Base-by-base conservation (phyloP, 1,139 yeast genomes). In the Yamadazyma triangularis region DNA sequence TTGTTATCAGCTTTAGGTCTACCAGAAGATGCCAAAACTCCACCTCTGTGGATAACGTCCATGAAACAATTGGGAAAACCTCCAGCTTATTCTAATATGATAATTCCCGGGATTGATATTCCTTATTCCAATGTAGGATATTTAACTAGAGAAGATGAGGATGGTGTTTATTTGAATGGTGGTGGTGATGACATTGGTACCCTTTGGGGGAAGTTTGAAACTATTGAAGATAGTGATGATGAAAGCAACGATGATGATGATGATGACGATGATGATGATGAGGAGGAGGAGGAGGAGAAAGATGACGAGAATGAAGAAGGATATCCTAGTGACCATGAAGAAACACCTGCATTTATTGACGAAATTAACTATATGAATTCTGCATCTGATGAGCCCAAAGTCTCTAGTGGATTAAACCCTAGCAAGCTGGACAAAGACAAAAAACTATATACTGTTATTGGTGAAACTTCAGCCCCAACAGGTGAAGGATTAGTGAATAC, bases 1-100 rank as follows among this genome's bases (percentile, higher is more conserved):
- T 62, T 91, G 15, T 57, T 79, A 24, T 58, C 60, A 5, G 96
- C 96, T 0, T 58, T 91, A 44, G 91, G 87, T 0, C 64, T 89
- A 48, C 70, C 77, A 0, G 73, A 70, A 2, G 75, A 76, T 23
- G 65, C 64, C 16, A 36, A 36, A 8, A 47, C 44, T 5, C 70
- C 82, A 1, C 88, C 93, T 1, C 95, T 96, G 0, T 91, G 97
- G 97, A 68, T 83, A 14, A 54, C 70, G 4, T 71, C 74, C 25
- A 82, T 89, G 88, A 70, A 70, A 33, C 68, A 74, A 34, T 49
- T 75, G 14, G 97, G 97, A 0, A 79, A 85, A 21, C 96, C 98
- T 0, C 96, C 96, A 0, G 70, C 89, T 11, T 91, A 88, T 53
- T 78, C 79, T 3, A 69, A 76, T 22, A 60, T 86, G 50, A 56